Evolutionary conservation across 352 stramenopile species (phyloP).

Genomic region (Phytopythium helicoides): DNA sequence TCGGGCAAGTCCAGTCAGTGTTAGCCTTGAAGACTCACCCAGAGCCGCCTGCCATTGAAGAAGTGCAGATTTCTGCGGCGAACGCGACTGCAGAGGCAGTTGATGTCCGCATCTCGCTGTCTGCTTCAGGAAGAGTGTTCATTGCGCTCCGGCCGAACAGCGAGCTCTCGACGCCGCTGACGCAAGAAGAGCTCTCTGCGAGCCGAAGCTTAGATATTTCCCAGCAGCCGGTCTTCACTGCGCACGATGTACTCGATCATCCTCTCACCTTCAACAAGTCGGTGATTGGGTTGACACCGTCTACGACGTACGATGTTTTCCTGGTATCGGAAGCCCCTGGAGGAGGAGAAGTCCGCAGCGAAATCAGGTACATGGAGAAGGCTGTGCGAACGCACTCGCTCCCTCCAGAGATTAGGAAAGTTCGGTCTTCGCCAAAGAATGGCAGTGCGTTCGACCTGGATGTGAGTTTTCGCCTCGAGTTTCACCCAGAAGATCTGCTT

Average conservation of each 20-base stretch:
- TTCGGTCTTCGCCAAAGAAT: conserved; percentile 29
- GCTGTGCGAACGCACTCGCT: conserved; percentile 54
- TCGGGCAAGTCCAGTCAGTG: conserved; percentile 64
- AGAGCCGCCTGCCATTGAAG: conserved; percentile 31
- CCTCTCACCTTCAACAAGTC: conserved; percentile 23
- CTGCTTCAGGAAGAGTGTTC: conserved; percentile 40
- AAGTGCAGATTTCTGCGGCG: conserved; percentile 12
- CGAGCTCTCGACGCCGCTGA: conserved; percentile 9
- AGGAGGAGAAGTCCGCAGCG: conserved; percentile 44
- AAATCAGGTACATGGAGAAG: conserved; percentile 18
- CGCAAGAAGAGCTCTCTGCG: conserved; percentile 20
- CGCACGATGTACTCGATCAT: conserved; percentile 15
- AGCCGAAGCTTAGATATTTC: conserved; percentile 16
- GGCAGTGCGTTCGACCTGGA: conserved; percentile 39
- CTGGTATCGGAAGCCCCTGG: conserved; percentile 54
- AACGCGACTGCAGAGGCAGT: conserved; percentile 38
- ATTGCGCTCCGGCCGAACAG: conserved; percentile 44
- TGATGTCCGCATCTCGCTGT: conserved; percentile 29
- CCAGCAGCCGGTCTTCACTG: conserved; percentile 22
- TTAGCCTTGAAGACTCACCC: conserved; percentile 55
- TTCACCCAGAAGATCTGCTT: conserved; percentile 35
- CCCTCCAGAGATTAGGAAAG: conserved; percentile 34
- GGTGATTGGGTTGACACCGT: conserved; percentile 26
- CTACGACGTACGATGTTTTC: conserved; percentile 61
- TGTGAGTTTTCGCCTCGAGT: conserved; percentile 38